phyloP scores from a whole-genome alignment of 139 green algal genomes.

The Chlamydomonas eustigma region DNA sequence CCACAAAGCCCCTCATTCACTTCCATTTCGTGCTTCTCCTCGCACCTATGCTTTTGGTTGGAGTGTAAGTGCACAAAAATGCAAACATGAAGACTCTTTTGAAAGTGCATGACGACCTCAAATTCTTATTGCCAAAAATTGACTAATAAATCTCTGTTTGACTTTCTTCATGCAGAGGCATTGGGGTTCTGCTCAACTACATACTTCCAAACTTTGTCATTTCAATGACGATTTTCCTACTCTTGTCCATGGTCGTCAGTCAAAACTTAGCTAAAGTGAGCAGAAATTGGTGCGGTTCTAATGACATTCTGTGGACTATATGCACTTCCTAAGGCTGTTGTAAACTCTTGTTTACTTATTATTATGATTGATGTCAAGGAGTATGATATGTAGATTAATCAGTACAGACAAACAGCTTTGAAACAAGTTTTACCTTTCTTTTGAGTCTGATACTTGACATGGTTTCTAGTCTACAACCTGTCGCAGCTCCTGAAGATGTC shows the following conservation, averaged over 20 bases:
- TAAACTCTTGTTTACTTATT: too few species aligned
- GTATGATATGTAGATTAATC: too few species aligned
- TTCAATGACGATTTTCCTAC: slow-evolving; percentile 19
- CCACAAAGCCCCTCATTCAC: slow-evolving; percentile 1
- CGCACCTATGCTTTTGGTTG: not conserved
- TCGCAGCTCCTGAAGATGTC: too few species aligned
- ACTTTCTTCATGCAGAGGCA: slow-evolving; percentile 1
- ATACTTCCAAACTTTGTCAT: slow-evolving; percentile 16
- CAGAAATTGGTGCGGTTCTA: too few species aligned
- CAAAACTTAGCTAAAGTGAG: slow-evolving; percentile 13
- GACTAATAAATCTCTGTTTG: too few species aligned
- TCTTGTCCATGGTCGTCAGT: slow-evolving; percentile 11
- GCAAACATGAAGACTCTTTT: not conserved
- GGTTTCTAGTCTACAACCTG: too few species aligned
- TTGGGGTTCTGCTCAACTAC: slow-evolving; percentile 21
- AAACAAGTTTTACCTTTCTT: too few species aligned
- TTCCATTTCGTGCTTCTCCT: not conserved
- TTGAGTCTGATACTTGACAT: too few species aligned
- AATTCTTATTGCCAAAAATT: not conserved
- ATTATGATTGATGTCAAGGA: too few species aligned
- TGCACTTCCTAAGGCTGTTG: too few species aligned
- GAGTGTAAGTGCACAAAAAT: not conserved
- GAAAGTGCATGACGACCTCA: not conserved
- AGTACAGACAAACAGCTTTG: too few species aligned
- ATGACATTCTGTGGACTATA: too few species aligned